Evolutionary conservation across 768 basidiomycete genomes (phyloP).

Genomic region (Kwoniella sp.): DNA sequence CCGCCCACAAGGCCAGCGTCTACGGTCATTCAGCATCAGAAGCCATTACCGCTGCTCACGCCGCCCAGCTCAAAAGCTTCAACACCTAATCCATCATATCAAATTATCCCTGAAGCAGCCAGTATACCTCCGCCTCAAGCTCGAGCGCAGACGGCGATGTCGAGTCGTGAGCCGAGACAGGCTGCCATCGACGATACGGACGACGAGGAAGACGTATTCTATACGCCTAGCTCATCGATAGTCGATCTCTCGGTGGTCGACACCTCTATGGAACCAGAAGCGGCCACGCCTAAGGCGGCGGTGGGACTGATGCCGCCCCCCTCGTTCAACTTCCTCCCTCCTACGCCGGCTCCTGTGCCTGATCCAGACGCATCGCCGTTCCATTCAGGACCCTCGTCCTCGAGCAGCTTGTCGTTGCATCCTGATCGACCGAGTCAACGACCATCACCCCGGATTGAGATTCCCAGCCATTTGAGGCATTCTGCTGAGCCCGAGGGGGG

Average conservation of each 20-base stretch:
- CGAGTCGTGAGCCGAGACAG: background rate
- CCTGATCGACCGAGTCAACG: conserved; percentile 21
- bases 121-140: too few relatives aligned
- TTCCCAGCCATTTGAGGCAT: background rate
- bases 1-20: conserved; percentile 7
- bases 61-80: conserved; percentile 35
- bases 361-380: conserved; percentile 41
- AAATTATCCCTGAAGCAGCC: background rate
- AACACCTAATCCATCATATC: conserved; percentile 8
- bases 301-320: conserved; percentile 17
- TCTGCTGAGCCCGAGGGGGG: conserved; percentile 11
- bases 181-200: conserved; percentile 11
- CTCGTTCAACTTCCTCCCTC: conserved; percentile 39
- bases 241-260: conserved; percentile 12
- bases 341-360: conserved; percentile 42
- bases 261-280: background rate
- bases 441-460: background rate
- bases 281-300: background rate
- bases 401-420: conserved; percentile 24
- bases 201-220: conserved; percentile 33
- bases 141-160: background rate
- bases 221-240: conserved; percentile 32
- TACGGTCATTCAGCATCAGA: conserved; percentile 3
- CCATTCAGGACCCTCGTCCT: conserved; percentile 29
- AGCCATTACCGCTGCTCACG: conserved; percentile 23